A percentile compares a stretch with the other conserved stretches of the same genome.
Evolutionary conservation across 192 early-diverging fungal genomes (phyloP).

Genomic region (Thoreauomyces humboldtii): DNA sequence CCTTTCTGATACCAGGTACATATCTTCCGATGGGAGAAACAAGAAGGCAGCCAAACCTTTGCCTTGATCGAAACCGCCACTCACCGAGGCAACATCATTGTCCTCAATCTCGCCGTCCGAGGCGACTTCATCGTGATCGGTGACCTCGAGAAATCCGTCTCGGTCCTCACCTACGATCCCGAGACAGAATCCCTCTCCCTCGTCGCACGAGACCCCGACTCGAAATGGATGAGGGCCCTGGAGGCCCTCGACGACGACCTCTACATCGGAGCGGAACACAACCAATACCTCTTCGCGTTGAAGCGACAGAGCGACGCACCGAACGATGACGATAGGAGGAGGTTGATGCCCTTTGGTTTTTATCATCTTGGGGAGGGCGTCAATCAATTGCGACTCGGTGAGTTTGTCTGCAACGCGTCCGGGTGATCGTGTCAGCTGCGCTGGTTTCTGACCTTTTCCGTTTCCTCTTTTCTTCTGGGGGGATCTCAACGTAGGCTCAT

Average conservation of each 20-base stretch:
- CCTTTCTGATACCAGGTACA: constrained; percentile 18
- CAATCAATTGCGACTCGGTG: constrained; percentile 77
- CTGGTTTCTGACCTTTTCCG: too few species aligned
- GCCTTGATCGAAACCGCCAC: neutral
- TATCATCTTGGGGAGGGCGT: constrained; percentile 80
- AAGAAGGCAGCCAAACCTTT: neutral
- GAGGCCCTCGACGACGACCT: constrained; percentile 58
- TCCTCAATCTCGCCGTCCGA: constrained; percentile 52
- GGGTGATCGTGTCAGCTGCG: too few species aligned
- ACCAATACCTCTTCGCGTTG: constrained; percentile 59
- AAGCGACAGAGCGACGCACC: constrained; percentile 48
- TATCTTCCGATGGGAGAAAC: constrained; percentile 18
- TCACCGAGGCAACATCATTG: constrained; percentile 57
- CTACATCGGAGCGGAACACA: constrained; percentile 60
- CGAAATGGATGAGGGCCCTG: constrained; percentile 65
- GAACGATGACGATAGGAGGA: constrained; percentile 49
- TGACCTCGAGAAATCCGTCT: constrained; percentile 79
- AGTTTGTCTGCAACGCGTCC: constrained; percentile 17
- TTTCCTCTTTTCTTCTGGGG: neutral
- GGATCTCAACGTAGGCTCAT: constrained; percentile 52
- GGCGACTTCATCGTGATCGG: constrained; percentile 76
- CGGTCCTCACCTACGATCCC: constrained; percentile 52
- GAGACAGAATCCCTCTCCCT: constrained; percentile 41
- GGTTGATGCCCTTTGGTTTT: constrained; percentile 60
- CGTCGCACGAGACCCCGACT: constrained; percentile 59